Percentiles rank a stretch among this genome's conserved stretches.
Evolutionary conservation across 192 early-diverging fungal genomes (phyloP).

Genomic region (Chytriomyces sp.): DNA sequence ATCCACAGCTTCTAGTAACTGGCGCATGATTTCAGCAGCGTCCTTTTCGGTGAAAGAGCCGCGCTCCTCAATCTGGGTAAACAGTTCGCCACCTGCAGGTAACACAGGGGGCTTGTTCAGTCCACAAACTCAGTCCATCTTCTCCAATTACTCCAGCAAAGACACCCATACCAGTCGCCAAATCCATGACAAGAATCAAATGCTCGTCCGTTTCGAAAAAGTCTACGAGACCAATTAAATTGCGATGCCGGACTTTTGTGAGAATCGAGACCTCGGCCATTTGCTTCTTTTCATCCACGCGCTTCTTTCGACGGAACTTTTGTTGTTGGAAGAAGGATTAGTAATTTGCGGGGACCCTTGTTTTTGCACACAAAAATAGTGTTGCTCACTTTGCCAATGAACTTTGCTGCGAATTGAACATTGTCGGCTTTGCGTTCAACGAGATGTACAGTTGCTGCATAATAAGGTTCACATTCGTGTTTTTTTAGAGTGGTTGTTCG

Average conservation of each 20-base stretch:
- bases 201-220: constrained; percentile 45
- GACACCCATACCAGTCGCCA: constrained; percentile 49
- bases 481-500: background rate
- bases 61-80: constrained; percentile 57
- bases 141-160: background rate
- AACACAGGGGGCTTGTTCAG: background rate
- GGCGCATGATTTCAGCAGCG: constrained; percentile 49
- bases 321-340: background rate
- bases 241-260: constrained; percentile 55
- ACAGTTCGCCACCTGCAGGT: constrained; percentile 59
- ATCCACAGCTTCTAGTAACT: constrained; percentile 52
- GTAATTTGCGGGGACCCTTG: background rate
- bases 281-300: constrained; percentile 63
- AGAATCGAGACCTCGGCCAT: constrained; percentile 74
- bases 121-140: background rate
- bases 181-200: constrained; percentile 54
- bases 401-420: constrained; percentile 66
- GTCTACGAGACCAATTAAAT: constrained; percentile 53
- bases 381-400: constrained; percentile 67
- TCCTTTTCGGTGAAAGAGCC: constrained; percentile 60
- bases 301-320: constrained; percentile 8
- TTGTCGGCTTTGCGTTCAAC: constrained; percentile 21
- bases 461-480: background rate
- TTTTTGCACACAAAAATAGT: background rate
- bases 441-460: constrained; percentile 15